A percentile compares a stretch with the other conserved stretches of the same genome.
These are phyloP conservation scores for Penicillium sp. DNA, from an alignment of 2,329 filamentous ascomycete species.

Conservation along the genomic window DNA sequence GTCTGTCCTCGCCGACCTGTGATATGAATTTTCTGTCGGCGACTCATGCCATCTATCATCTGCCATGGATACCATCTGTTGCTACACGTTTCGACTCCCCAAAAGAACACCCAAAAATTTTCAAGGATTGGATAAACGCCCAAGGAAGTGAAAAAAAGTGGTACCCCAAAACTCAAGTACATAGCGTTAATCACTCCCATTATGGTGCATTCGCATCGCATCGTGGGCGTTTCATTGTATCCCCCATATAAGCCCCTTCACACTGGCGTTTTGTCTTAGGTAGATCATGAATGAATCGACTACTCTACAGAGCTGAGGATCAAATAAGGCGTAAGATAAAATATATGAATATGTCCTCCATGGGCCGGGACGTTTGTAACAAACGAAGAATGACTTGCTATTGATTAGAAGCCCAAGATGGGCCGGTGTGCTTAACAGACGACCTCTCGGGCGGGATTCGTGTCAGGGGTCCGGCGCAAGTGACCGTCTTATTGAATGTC, in stretches of 20 bases:
- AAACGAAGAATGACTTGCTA: too few species aligned
- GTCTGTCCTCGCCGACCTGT: constrained; percentile 14
- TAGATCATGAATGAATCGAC: constrained; percentile 1
- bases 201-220: constrained; percentile 13
- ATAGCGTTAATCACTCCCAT: constrained; percentile 9
- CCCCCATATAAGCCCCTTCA: not conserved
- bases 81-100: constrained; percentile 6
- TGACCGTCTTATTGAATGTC: too few species aligned
- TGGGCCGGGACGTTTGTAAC: too few species aligned
- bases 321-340: not conserved
- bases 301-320: not conserved
- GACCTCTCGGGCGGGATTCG: too few species aligned
- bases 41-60: constrained; percentile 11
- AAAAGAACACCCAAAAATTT: constrained; percentile 4
- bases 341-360: not conserved
- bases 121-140: constrained; percentile 9
- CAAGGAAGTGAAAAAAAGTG: constrained; percentile 6
- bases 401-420: too few species aligned
- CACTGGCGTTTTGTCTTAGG: not conserved
- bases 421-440: too few species aligned
- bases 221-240: constrained; percentile 6
- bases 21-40: constrained; percentile 5
- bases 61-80: constrained; percentile 16
- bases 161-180: constrained; percentile 6
- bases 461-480: too few species aligned